Evolutionary conservation across 2,329 filamentous ascomycete genomes (phyloP), one percentile per base, ranked within the genome.

Genomic region (Cladosporium phlei): DNA sequence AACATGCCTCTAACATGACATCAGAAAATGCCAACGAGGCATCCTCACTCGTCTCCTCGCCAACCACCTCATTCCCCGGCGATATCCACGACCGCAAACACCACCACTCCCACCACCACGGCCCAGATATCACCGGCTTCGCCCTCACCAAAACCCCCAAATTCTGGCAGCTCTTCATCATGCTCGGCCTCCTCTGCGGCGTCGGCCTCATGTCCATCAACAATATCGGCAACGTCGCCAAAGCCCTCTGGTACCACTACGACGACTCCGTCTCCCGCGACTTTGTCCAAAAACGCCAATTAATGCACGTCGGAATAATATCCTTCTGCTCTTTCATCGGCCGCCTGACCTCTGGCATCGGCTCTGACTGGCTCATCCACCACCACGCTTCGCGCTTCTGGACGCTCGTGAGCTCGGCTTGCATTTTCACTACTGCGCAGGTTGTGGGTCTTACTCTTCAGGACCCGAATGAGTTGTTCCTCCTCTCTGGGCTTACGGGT

Each of bases 131-230:
- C 62, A 87, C 91, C 63, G 93, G 93, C 54, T 73, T 88, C 61
- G 76, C 78, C 12, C 75, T 98, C 62, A 69, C 95, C 24, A 73
- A 73, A 44, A 81, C 78, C 51, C 59, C 82, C 38, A 85, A 94
- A 55, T 98, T 97, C 67, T 97, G 90, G 89, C 86, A 94, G 60
- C 70, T 95, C 21, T 97, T 94, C 66, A 67, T 78, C 48, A 82
- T 95, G 55, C 87, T 98, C 78, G 89, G 84, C 29, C 78, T 96
- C n/a, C 73, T 97, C 52, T 88, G 89, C 4, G 93, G 93, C 43
- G 86, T 96, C 58, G 93, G 93, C 9, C 72, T 98, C 55, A 98
- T 98, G 93, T 97, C 91, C 0, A 98, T 98, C 69, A 98, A 98
- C 71, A 98, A 98, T 59, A 95, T 97, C 60, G 93, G 93, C 33